Base-by-base conservation (phyloP, 2,329 filamentous ascomycete genomes). In the Fusarium sp. region DNA sequence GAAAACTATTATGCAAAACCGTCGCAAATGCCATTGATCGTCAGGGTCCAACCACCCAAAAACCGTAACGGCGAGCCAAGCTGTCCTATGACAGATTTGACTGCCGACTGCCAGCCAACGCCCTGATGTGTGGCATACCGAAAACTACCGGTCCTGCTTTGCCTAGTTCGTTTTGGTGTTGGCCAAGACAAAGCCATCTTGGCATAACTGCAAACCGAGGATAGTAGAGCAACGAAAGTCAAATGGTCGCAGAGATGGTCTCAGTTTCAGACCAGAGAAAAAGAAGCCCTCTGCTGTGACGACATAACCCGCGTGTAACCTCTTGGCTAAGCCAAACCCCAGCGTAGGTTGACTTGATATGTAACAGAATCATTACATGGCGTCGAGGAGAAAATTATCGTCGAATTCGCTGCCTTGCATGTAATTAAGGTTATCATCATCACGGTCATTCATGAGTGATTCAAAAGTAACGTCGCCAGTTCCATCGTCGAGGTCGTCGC, bases 341-440 rank as follows among this genome's bases (percentile, higher is more conserved):
- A 18, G 15, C 8, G 21, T 13, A 26, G 18, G 21, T 28, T 20
- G 39, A 37, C 6, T 42, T 29, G 8, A 6, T 18, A 26, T 35
- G 47, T 8, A 33, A 24, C 8, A 29, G 5, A 21, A 23, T 54
- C 39, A 63, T 13, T 71, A 62, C 18, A 70, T 50, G 38, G 74
- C 70, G 35, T 78, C 75, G 5, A 84, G 74, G 9, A 86, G 86
- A 62, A 81, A 86, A 5, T 35, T 42, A 4, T 79, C 77, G 62
- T 87, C 84, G 59, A 84, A 85, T 47, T 84, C 81, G 10, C 79
- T 81, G 69, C 83, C 81, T 54, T 81, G 81, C 70, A 83, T 78
- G 52, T 72, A 57, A 41, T 83, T 81, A 61, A 81, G 82, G 15
- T 62, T 57, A 10, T 70, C 59, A 73, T 69, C 52, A 28, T 80